These are phyloP conservation scores for Cutaneotrichosporon sp. DNA, from an alignment of 1,284 basidiomycete genomes.

Conservation along the genomic window DNA sequence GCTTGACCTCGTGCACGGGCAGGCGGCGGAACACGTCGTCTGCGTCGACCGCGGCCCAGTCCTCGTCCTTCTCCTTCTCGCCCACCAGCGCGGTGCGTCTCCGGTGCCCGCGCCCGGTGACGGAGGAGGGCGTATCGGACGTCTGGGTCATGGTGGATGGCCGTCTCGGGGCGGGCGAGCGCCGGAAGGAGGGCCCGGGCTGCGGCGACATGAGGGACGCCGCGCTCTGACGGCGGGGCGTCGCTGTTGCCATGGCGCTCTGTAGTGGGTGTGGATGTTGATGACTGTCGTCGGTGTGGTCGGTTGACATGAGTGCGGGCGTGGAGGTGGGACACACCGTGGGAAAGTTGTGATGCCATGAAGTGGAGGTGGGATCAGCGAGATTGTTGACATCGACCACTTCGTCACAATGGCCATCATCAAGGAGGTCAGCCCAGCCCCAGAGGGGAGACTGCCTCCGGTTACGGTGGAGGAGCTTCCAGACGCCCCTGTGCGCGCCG, in stretches of 20 bases:
- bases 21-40: slow-evolving; percentile 77
- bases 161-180: slow-evolving; percentile 6
- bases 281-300: too few species aligned
- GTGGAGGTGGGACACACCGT: slow-evolving; percentile 19
- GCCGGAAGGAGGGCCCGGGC: not conserved
- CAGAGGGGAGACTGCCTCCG: not conserved
- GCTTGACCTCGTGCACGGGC: slow-evolving; percentile 72
- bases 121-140: not conserved
- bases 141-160: slow-evolving; percentile 2
- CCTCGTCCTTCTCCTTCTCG: slow-evolving; percentile 19
- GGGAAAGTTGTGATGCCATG: slow-evolving; percentile 15
- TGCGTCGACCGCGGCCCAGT: slow-evolving; percentile 61
- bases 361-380: not conserved
- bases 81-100: not conserved
- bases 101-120: not conserved
- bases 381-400: not conserved
- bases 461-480: slow-evolving; percentile 22
- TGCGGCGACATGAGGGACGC: slow-evolving; percentile 4
- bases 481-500: slow-evolving; percentile 19
- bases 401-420: slow-evolving; percentile 41
- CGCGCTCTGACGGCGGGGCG: slow-evolving; percentile 5
- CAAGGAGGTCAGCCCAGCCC: slow-evolving; percentile 35
- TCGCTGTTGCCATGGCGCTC: slow-evolving; percentile 11
- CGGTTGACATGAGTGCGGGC: not conserved
- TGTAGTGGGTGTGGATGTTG: not conserved